Base-by-base conservation (phyloP, 169 alveolate species). In the Plasmodium inui region DNA sequence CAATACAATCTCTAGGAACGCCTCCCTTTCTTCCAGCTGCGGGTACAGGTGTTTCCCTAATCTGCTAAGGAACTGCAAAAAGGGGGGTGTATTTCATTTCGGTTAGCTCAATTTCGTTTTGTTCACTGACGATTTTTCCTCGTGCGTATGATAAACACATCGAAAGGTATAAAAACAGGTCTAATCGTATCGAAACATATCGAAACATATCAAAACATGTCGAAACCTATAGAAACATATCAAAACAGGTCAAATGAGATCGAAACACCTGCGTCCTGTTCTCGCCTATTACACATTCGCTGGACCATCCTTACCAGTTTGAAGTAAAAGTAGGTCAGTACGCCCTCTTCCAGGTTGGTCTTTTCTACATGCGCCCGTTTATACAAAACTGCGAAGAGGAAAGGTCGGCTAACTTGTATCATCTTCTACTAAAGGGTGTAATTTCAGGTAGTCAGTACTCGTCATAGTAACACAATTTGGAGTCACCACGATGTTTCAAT, bases 1-100 rank as follows among this genome's bases (percentile, higher is more conserved):
- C 93, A 85, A 53, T 53, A 85, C 93, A 19, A 85, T 85, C 46
- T 85, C 93, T 85, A 85, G 67, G 61, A 85, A 85, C 53, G 82
- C 81, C 41, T 85, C 93, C 61, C 93, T 74, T 57, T 85, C 86
- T 3, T 50, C 55, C 12, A 85, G 80, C 26, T 85, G 86, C 2
- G 93, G 93, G 70, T 85, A 85, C 28, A 85, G 67, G 46, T 70
- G 81, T 22, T 73, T 73, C 41, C 93, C 93, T 85, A 85, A 14
- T 22, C 57, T 55, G 39, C 85, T 34, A 3, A 85, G 85, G 67
- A 85, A 55, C 92, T 84, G n/a, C 53, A 39, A 84, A 84, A 84
- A 55, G 76, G 50, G 19, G 14, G 14, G 1, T 78, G n/a, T n/a
- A 44, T 44, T 78, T 37, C 30, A 79, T 41, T 79, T 79, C 34